Percentiles rank a stretch among this genome's conserved stretches.
Evolutionary conservation across 2,329 filamentous ascomycete species (phyloP).

Genomic region (Xylaria arbuscula): DNA sequence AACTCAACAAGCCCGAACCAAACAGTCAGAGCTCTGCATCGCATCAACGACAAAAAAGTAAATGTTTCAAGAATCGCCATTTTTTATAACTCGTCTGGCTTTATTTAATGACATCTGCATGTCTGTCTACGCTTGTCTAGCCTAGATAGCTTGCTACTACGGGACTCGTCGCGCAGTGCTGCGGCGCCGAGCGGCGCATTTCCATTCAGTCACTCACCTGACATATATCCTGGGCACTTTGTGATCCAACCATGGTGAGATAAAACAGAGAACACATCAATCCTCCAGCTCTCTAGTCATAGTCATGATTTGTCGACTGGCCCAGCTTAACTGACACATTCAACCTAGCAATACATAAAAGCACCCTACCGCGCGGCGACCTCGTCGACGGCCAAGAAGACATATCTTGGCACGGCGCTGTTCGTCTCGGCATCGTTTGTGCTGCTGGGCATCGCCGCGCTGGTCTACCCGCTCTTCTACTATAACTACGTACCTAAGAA

Average conservation of each 20-base stretch:
- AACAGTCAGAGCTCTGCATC: background rate
- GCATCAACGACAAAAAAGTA: background rate
- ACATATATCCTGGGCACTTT: too few species aligned
- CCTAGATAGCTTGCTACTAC: too few species aligned
- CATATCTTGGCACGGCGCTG: constrained; percentile 60
- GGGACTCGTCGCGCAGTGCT: background rate
- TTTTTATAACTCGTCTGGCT: too few species aligned
- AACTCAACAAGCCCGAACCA: constrained; percentile 3
- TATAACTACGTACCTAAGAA: constrained; percentile 67
- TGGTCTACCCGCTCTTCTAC: constrained; percentile 66
- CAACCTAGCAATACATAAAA: constrained; percentile 45
- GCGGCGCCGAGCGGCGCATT: constrained; percentile 28
- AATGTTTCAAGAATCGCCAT: background rate
- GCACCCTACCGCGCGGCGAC: constrained; percentile 55
- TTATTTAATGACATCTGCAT: background rate
- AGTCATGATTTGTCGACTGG: too few species aligned
- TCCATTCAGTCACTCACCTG: background rate
- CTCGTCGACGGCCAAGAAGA: constrained; percentile 63
- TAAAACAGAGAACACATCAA: background rate
- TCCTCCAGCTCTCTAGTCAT: background rate
- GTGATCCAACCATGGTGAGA: constrained; percentile 16
- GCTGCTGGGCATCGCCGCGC: constrained; percentile 60
- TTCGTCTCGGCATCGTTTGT: constrained; percentile 56
- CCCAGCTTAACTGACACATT: too few species aligned
- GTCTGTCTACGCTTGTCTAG: background rate